Evolutionary conservation across 768 basidiomycete genomes (phyloP).

Genomic region (Boletales sp.): DNA sequence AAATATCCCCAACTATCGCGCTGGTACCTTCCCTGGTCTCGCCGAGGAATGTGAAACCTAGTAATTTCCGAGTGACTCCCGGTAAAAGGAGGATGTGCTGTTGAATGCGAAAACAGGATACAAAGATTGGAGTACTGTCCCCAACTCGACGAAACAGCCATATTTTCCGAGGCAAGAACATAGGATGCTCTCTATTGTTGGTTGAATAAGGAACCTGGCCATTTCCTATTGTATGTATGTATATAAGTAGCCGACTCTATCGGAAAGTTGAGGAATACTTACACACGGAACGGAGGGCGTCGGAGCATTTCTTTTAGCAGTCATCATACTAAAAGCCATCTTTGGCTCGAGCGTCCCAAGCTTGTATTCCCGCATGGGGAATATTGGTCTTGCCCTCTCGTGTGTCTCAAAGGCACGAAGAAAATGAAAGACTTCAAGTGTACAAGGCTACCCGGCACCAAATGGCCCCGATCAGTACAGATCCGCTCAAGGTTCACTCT

Average conservation of each 20-base stretch:
- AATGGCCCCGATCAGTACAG: too few species aligned
- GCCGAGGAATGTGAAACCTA: slow-evolving; percentile 41
- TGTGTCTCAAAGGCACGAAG: slow-evolving; percentile 39
- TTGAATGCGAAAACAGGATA: too few species aligned
- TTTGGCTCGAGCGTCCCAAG: slow-evolving; percentile 16
- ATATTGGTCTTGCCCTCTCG: slow-evolving; percentile 24
- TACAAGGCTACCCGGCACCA: slow-evolving; percentile 24
- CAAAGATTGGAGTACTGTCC: slow-evolving; percentile 42
- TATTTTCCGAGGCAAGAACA: slow-evolving; percentile 18
- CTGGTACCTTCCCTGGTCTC: slow-evolving; percentile 30
- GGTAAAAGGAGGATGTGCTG: too few species aligned
- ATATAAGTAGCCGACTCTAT: not conserved
- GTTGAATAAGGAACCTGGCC: slow-evolving; percentile 19
- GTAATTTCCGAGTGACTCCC: slow-evolving; percentile 37
- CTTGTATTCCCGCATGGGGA: slow-evolving; percentile 34
- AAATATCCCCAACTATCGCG: slow-evolving; percentile 36
- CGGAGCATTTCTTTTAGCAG: slow-evolving; percentile 7
- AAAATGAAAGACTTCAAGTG: slow-evolving; percentile 42
- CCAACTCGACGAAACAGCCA: slow-evolving; percentile 36
- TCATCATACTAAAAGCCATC: slow-evolving; percentile 1
- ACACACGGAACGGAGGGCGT: slow-evolving; percentile 28
- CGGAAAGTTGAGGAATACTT: not conserved
- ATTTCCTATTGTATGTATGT: slow-evolving; percentile 6
- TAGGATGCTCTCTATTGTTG: slow-evolving; percentile 27
- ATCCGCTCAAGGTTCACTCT: too few species aligned